These are phyloP conservation scores for Ilyonectria robusta DNA, from an alignment of 2,329 filamentous ascomycete genomes.

Conservation along the genomic window DNA sequence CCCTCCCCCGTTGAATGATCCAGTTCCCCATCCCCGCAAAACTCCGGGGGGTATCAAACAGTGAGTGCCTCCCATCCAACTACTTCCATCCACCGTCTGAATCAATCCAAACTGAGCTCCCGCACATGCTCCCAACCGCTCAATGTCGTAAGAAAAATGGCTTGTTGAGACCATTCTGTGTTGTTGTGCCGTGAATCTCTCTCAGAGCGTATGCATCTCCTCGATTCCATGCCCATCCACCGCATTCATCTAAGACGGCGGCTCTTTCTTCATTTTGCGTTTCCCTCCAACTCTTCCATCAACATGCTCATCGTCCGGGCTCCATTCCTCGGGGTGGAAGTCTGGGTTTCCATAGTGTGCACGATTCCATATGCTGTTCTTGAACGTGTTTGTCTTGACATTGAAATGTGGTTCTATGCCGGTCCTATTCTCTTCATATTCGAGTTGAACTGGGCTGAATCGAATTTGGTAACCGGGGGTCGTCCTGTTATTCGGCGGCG, in stretches of 20 bases:
- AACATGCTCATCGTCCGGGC: conserved; percentile 56
- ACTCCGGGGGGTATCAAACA: conserved; percentile 30
- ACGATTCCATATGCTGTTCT: conserved; percentile 76
- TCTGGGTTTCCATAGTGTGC: conserved; percentile 77
- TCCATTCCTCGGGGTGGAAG: conserved; percentile 62
- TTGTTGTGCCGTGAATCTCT: not conserved
- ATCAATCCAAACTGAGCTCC: not conserved
- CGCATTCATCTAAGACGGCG: conserved; percentile 16
- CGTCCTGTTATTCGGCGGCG: conserved; percentile 21
- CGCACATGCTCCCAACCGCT: not conserved
- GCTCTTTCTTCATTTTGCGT: conserved; percentile 44
- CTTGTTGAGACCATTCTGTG: conserved; percentile 2
- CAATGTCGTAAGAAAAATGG: conserved; percentile 3
- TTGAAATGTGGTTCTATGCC: conserved; percentile 62
- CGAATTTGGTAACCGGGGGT: conserved; percentile 55
- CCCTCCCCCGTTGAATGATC: conserved; percentile 35
- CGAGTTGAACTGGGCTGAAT: conserved; percentile 63
- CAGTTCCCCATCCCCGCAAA: conserved; percentile 29
- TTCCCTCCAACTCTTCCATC: conserved; percentile 49
- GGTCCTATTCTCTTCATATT: conserved; percentile 65
- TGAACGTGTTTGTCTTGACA: conserved; percentile 71
- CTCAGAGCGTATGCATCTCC: not conserved
- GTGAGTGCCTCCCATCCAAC: conserved; percentile 21
- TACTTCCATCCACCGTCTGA: not conserved
- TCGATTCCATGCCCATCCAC: not conserved